phyloP scores from a whole-genome alignment of 768 basidiomycete species.

The Lactifluus pinguis region DNA sequence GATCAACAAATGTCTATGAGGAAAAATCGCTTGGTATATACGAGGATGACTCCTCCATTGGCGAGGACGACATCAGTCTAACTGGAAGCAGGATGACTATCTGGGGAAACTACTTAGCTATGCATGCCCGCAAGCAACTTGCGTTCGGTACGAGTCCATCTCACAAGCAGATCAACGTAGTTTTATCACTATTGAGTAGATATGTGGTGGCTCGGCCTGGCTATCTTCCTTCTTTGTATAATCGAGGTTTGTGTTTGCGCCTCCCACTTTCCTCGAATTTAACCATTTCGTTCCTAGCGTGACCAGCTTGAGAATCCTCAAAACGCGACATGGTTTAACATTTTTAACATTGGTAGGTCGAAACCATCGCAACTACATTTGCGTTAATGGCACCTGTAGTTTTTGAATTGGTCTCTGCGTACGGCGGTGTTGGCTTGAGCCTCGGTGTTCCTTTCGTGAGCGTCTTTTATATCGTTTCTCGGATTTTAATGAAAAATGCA shows the following conservation, averaged over 20 bases:
- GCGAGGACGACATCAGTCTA: slow-evolving; percentile 33
- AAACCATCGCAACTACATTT: slow-evolving; percentile 22
- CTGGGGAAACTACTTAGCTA: slow-evolving; percentile 69
- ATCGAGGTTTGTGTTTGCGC: slow-evolving; percentile 56
- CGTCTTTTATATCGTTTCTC: not conserved
- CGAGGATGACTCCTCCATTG: slow-evolving; percentile 30
- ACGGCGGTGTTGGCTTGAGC: slow-evolving; percentile 84
- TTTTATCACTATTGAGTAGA: slow-evolving; percentile 39
- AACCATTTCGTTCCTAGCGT: slow-evolving; percentile 33
- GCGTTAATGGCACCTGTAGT: slow-evolving; percentile 32
- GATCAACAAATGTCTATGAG: slow-evolving; percentile 91
- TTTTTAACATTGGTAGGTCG: slow-evolving; percentile 61
- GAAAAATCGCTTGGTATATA: slow-evolving; percentile 85
- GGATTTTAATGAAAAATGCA: slow-evolving; percentile 5
- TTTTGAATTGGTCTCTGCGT: slow-evolving; percentile 83
- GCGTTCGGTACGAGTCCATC: slow-evolving; percentile 60
- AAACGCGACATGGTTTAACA: slow-evolving; percentile 67
- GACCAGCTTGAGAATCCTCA: slow-evolving; percentile 45
- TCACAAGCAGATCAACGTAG: not conserved
- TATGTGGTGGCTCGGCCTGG: slow-evolving; percentile 92
- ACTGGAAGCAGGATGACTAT: slow-evolving; percentile 45
- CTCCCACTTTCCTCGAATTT: not conserved
- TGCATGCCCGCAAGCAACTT: slow-evolving; percentile 81
- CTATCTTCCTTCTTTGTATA: slow-evolving; percentile 85
- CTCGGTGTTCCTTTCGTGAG: slow-evolving; percentile 77